These are phyloP conservation scores for Plasmodium yoelii DNA, from an alignment of 169 alveolate species.

Conservation along the genomic window DNA sequence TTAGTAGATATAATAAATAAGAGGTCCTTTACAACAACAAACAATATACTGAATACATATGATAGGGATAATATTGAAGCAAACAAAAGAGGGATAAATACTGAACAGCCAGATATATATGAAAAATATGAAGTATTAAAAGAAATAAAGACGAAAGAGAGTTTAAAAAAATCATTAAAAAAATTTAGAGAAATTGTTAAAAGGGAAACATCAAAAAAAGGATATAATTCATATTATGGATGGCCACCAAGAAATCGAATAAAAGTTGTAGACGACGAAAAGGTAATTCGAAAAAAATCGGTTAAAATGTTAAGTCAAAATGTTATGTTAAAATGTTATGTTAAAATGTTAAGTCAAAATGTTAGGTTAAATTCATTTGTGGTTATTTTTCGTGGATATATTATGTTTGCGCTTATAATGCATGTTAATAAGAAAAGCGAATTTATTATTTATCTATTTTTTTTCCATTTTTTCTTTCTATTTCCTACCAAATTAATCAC, in stretches of 20 bases:
- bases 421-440: too few species aligned
- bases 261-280: slow-evolving; percentile 68
- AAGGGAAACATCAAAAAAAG: slow-evolving; percentile 65
- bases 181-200: slow-evolving; percentile 74
- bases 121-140: slow-evolving; percentile 60
- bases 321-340: too few species aligned
- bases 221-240: slow-evolving; percentile 64
- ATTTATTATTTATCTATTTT: too few species aligned
- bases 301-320: too few species aligned
- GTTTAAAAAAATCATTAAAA: slow-evolving; percentile 47
- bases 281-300: slow-evolving; percentile 19
- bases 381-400: too few species aligned
- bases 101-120: not conserved
- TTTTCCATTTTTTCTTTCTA: not conserved
- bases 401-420: too few species aligned
- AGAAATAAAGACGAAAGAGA: slow-evolving; percentile 31
- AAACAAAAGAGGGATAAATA: not conserved
- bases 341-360: too few species aligned
- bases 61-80: not conserved
- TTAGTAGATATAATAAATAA: slow-evolving; percentile 6
- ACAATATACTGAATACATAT: not conserved
- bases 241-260: slow-evolving; percentile 76
- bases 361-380: too few species aligned
- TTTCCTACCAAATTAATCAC: not conserved
- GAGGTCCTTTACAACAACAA: slow-evolving; percentile 26